Evolutionary conservation across 2,329 filamentous ascomycete genomes (phyloP).

Genomic region (Fusarium tricinctum): DNA sequence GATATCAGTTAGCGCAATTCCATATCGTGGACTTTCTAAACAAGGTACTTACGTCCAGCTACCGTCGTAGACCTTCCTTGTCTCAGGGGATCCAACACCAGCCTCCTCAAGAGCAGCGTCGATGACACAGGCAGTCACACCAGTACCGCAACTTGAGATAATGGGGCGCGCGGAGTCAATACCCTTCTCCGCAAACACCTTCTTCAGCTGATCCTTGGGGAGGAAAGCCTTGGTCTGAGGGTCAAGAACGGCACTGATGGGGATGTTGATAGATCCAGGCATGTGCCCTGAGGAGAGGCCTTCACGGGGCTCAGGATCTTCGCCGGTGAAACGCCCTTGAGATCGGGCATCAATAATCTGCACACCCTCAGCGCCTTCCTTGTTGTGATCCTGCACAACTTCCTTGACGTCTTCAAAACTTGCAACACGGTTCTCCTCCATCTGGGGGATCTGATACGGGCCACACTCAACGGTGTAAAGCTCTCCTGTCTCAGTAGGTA

Average conservation of each 20-base stretch:
- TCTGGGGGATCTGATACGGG: conserved; percentile 73
- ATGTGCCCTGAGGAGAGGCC: conserved; percentile 93
- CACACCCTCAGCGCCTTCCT: conserved; percentile 84
- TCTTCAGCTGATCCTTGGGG: conserved; percentile 76
- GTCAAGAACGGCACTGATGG: conserved; percentile 84
- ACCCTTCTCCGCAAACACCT: conserved; percentile 83
- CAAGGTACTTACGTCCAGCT: conserved; percentile 88
- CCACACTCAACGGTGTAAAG: conserved; percentile 76
- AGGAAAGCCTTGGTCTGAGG: conserved; percentile 85
- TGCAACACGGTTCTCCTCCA: conserved; percentile 75
- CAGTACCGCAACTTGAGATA: conserved; percentile 90
- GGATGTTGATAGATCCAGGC: conserved; percentile 86
- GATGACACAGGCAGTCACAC: conserved; percentile 91
- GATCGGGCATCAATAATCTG: conserved; percentile 92
- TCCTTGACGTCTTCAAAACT: conserved; percentile 87
- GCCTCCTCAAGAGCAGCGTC: conserved; percentile 88
- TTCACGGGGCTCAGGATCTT: conserved; percentile 86
- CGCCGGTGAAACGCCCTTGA: conserved; percentile 83
- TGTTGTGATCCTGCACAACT: conserved; percentile 80
- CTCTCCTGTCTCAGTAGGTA: conserved; percentile 85
- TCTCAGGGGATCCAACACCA: conserved; percentile 75
- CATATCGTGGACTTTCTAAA: conserved; percentile 5
- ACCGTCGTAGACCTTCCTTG: conserved; percentile 88
- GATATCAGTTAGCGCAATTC: conserved; percentile 48
- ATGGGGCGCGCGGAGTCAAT: conserved; percentile 85